A percentile compares a stretch with the other conserved stretches of the same genome.
Conservation (phyloP, 73 alveolate species). For the Stentor coeruleus region DNA sequence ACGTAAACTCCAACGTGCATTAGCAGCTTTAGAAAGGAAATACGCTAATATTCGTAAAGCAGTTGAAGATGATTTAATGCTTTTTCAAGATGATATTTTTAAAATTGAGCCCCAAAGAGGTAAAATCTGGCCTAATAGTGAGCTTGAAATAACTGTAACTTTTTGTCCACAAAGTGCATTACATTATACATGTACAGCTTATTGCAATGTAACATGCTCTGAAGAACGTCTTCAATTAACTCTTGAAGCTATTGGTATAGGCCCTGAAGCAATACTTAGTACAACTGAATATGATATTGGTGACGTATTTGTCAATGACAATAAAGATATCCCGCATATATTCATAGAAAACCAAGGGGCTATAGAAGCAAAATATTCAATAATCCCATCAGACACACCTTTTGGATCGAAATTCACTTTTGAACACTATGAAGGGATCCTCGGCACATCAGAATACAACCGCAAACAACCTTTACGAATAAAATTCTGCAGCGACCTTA, state of each 20-base stretch:
- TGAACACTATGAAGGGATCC: slow-evolving; percentile 69
- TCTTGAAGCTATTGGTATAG: slow-evolving; percentile 99
- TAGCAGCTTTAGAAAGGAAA: slow-evolving; percentile 70
- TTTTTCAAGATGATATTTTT: slow-evolving; percentile 98
- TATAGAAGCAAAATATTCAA: slow-evolving; percentile 41
- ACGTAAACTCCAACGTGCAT: slow-evolving; percentile 69
- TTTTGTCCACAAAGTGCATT: slow-evolving; percentile 97
- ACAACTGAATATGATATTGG: slow-evolving; percentile 89
- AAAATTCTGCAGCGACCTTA: slow-evolving; percentile 86
- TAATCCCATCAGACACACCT: slow-evolving; percentile 76
- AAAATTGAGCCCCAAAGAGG: slow-evolving; percentile 98
- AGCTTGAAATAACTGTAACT: slow-evolving; percentile 94
- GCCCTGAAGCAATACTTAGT: slow-evolving; percentile 96
- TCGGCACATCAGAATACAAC: slow-evolving; percentile 82
- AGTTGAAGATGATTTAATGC: slow-evolving; percentile 97
- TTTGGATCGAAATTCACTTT: slow-evolving; percentile 79
- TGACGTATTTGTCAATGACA: slow-evolving; percentile 86
- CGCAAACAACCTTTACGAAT: slow-evolving; percentile 75
- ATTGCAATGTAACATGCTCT: slow-evolving; percentile 94
- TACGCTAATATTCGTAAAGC: slow-evolving; percentile 90
- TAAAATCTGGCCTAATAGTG: slow-evolving; percentile 99
- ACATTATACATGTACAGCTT: slow-evolving; percentile 90
- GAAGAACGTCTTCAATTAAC: slow-evolving; percentile 98
- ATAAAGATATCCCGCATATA: slow-evolving; percentile 59
- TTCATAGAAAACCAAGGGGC: slow-evolving; percentile 64